These are phyloP conservation scores for Suillus paluster DNA, from an alignment of 768 basidiomycete genomes.

Conservation along the genomic window DNA sequence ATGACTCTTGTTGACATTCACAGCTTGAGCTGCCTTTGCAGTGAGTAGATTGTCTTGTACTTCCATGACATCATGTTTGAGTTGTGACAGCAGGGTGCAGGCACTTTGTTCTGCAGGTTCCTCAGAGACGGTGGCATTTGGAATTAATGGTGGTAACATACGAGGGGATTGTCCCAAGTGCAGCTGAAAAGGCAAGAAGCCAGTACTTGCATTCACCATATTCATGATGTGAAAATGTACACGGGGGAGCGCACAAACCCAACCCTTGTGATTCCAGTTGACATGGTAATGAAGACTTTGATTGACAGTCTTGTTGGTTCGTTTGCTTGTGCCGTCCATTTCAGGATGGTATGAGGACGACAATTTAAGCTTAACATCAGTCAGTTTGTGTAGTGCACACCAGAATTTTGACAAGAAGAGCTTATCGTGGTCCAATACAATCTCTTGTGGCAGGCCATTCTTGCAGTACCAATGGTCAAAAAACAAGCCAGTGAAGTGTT, in stretches of 20 bases:
- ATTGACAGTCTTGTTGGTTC: conserved; percentile 37
- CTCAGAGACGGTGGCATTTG: too few relatives aligned
- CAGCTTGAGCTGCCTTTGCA: too few relatives aligned
- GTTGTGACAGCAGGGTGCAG: too few relatives aligned
- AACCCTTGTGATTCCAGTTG: conserved; percentile 31
- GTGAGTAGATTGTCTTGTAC: too few relatives aligned
- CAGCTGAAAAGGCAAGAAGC: conserved; percentile 23
- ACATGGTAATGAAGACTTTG: conserved; percentile 31
- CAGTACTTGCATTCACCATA: conserved; percentile 35
- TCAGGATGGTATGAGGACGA: conserved; percentile 44
- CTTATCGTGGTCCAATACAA: conserved; percentile 39
- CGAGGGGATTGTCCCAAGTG: conserved; percentile 6
- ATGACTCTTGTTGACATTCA: too few relatives aligned
- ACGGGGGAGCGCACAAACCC: conserved; percentile 29
- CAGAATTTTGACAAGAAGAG: conserved; percentile 39
- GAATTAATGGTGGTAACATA: too few relatives aligned
- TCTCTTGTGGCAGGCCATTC: conserved; percentile 33
- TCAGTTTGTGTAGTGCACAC: conserved; percentile 22
- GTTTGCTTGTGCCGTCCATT: conserved; percentile 39
- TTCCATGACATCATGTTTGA: too few relatives aligned
- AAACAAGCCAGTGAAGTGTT: too few relatives aligned
- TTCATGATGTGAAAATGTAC: conserved; percentile 42
- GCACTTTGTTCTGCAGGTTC: too few relatives aligned
- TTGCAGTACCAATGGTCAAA: conserved; percentile 38
- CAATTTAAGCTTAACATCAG: conserved; percentile 34